A percentile compares a stretch with the other conserved stretches of the same genome.
These are phyloP conservation scores for Osmozyma mogii DNA, from an alignment of 805 yeast genomes.

Conservation along the genomic window DNA sequence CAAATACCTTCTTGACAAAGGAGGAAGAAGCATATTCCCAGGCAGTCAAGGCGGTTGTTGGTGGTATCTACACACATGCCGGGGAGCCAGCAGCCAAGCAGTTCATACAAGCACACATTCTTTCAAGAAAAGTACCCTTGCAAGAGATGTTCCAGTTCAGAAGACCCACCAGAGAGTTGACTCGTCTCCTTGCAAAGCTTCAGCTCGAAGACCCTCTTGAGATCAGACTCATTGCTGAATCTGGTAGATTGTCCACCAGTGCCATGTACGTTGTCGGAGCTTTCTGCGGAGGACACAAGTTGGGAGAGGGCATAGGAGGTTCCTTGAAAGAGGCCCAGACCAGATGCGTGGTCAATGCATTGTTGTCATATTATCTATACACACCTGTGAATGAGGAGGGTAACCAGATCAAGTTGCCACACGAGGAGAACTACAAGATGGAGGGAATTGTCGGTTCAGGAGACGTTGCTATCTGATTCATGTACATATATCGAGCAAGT, in stretches of 20 bases:
- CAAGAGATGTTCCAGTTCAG: slow-evolving; percentile 69
- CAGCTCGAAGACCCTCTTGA: slow-evolving; percentile 68
- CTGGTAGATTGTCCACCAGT: slow-evolving; percentile 78
- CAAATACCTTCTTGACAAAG: slow-evolving; percentile 22
- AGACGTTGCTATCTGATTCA: slow-evolving; percentile 37
- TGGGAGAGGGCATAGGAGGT: slow-evolving; percentile 93
- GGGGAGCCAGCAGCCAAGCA: slow-evolving; percentile 57
- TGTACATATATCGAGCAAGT: no score
- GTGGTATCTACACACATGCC: slow-evolving; percentile 70
- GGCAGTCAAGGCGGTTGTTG: slow-evolving; percentile 75
- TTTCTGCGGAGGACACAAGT: slow-evolving; percentile 69
- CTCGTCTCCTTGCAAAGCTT: slow-evolving; percentile 69
- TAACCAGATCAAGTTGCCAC: slow-evolving; percentile 45
- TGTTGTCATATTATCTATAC: slow-evolving; percentile 88
- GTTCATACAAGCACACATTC: slow-evolving; percentile 67
- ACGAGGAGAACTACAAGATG: slow-evolving; percentile 40
- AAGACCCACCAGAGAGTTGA: slow-evolving; percentile 79
- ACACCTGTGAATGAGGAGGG: slow-evolving; percentile 54
- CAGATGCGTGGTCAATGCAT: slow-evolving; percentile 84
- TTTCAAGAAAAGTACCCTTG: slow-evolving; percentile 77
- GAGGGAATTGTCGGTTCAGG: slow-evolving; percentile 37
- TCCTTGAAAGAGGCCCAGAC: slow-evolving; percentile 87
- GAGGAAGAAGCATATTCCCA: slow-evolving; percentile 48
- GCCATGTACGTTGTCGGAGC: slow-evolving; percentile 91
- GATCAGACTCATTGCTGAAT: slow-evolving; percentile 74